These are phyloP conservation scores for Russula sp. DNA, from an alignment of 768 basidiomycete species.

Conservation along the genomic window DNA sequence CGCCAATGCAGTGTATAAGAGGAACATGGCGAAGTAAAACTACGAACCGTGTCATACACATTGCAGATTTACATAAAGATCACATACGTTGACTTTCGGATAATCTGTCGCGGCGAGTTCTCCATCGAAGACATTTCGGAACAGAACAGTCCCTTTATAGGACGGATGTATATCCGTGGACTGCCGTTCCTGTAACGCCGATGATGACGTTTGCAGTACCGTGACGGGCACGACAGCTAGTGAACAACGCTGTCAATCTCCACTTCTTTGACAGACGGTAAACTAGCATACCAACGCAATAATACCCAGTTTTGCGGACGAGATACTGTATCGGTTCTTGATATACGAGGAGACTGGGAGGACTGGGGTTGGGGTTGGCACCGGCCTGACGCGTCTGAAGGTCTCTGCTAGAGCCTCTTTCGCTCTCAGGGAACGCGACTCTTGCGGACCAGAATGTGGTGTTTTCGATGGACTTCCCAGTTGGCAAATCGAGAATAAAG, in stretches of 20 bases:
- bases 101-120: slow-evolving; percentile 91
- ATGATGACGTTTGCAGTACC: slow-evolving; percentile 45
- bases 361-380: slow-evolving; percentile 45
- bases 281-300: slow-evolving; percentile 77
- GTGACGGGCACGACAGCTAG: slow-evolving; percentile 88
- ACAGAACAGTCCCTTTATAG: slow-evolving; percentile 77
- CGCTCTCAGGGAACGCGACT: slow-evolving; percentile 54
- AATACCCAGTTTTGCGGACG: slow-evolving; percentile 88
- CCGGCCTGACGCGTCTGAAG: slow-evolving; percentile 32
- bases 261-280: background rate
- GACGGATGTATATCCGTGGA: slow-evolving; percentile 65
- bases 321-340: slow-evolving; percentile 73
- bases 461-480: slow-evolving; percentile 55
- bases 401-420: slow-evolving; percentile 16
- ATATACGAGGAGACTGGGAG: slow-evolving; percentile 54
- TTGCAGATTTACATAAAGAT: slow-evolving; percentile 1
- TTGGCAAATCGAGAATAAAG: slow-evolving; percentile 81
- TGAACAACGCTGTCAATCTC: slow-evolving; percentile 11
- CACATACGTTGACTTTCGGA: slow-evolving; percentile 89
- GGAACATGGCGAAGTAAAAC: slow-evolving; percentile 87
- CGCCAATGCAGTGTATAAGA: slow-evolving; percentile 70
- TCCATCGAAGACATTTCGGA: slow-evolving; percentile 86
- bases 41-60: slow-evolving; percentile 34
- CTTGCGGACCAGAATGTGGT: slow-evolving; percentile 90
- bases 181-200: slow-evolving; percentile 33